Base-by-base conservation (phyloP, 2,329 filamentous ascomycete species). In the Macroventuria anomochaeta region DNA sequence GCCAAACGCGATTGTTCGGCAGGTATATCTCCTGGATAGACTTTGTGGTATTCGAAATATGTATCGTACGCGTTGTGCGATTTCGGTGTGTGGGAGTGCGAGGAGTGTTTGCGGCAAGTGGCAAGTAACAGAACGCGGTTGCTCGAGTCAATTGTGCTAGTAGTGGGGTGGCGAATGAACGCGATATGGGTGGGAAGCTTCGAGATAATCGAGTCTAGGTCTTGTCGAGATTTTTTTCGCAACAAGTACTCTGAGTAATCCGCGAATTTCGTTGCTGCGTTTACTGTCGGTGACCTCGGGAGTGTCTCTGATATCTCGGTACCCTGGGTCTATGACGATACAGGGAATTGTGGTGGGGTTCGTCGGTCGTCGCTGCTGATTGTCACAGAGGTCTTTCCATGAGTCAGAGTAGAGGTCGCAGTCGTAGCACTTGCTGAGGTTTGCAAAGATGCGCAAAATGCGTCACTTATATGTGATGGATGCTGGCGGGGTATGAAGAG, bases 311-410 rank as follows among this genome's bases (percentile, higher is more conserved):
- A 57, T 64, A 38, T 34, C 34, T 57, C 41, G 37, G 52, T 53
- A 50, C 44, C 15, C 52, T 13, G 50, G 52, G 42, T 67, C 64
- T 55, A 69, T 71, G 70, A 72, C 67, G 70, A 71, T 66, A 58
- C 58, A 48, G 25, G 21, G 29, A 39, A 26, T 28, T 62, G 55
- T 62, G 59, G 63, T 64, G 64, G 63, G 58, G 67, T 64, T 56
- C 48, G 49, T 37, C 46, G 48, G 17, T 50, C 47, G 51, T 50
- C 25, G 50, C 31, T 43, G 52, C 43, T 55, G 43, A 31, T 32
- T n/a, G 57, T 58, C 47, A 57, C 55, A 46, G 54, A 41, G 33
- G 43, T 42, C 18, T 47, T 17, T 5, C 1, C 28, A 5, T 12
- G 17, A 23, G 4, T 20, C 28, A 11, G 7, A 12, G 6, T n/a